Evolutionary conservation across 805 yeast genomes (phyloP).

Genomic region (Kodamaea hsintzibuensis): DNA sequence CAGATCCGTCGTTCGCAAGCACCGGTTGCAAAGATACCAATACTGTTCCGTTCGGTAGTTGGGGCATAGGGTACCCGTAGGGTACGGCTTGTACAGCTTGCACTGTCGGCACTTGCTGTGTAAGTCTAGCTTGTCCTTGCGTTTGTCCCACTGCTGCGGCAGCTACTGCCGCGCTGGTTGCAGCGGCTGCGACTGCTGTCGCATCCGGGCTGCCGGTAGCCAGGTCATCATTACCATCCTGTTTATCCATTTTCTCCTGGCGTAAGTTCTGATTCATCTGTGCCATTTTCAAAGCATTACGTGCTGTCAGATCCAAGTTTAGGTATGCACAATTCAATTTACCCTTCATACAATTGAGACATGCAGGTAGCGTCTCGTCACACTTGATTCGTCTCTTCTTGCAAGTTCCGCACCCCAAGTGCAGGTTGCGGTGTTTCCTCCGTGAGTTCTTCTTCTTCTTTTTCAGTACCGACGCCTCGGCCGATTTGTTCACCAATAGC

Average conservation of each 20-base stretch:
- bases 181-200: constrained; percentile 2
- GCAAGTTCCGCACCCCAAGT: constrained; percentile 73
- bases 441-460: constrained; percentile 45
- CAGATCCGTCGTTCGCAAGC: constrained; percentile 14
- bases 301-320: constrained; percentile 47
- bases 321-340: constrained; percentile 51
- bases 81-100: constrained; percentile 2
- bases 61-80: constrained; percentile 5
- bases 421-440: constrained; percentile 67
- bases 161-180: not conserved
- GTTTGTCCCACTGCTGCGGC: constrained; percentile 8
- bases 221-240: constrained; percentile 9
- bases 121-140: constrained; percentile 3
- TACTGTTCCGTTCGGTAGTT: constrained; percentile 8
- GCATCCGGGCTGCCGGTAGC: constrained; percentile 1
- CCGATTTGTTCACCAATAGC: constrained; percentile 8
- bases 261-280: constrained; percentile 43
- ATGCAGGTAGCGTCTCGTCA: constrained; percentile 61
- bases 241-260: constrained; percentile 21
- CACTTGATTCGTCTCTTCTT: constrained; percentile 64
- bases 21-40: constrained; percentile 15
- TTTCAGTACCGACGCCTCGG: constrained; percentile 7
- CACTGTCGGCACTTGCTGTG: constrained; percentile 1
- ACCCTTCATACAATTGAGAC: constrained; percentile 54
- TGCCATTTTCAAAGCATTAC: constrained; percentile 51